Percentiles rank a stretch among this genome's conserved stretches.
phyloP scores from a whole-genome alignment of 768 basidiomycete genomes.

The Phallus indusiatus region DNA sequence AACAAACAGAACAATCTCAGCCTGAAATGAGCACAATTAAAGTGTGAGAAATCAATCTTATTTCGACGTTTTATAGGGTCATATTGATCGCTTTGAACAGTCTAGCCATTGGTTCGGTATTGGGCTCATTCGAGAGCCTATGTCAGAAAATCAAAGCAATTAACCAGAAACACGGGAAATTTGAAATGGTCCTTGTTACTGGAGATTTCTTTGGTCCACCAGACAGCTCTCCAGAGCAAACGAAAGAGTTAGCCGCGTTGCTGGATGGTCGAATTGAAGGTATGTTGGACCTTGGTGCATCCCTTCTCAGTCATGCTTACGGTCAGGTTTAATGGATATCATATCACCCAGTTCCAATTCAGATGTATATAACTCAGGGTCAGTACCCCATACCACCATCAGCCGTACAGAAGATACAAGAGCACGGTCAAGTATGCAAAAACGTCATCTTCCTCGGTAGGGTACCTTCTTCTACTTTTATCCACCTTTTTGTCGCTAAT shows the following conservation, averaged over 20 bases:
- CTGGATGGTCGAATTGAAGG: constrained; percentile 63
- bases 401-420: constrained; percentile 66
- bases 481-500: constrained; percentile 5
- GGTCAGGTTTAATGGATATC: constrained; percentile 8
- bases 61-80: constrained; percentile 1
- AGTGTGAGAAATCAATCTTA: background rate
- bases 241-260: constrained; percentile 43
- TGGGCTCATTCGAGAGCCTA: constrained; percentile 63
- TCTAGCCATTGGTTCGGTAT: constrained; percentile 73
- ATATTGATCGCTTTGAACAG: constrained; percentile 20
- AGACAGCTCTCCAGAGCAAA: constrained; percentile 32
- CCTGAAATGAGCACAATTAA: constrained; percentile 4
- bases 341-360: constrained; percentile 60
- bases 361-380: constrained; percentile 92
- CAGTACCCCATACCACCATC: constrained; percentile 59
- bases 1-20: background rate
- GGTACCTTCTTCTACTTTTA: constrained; percentile 20
- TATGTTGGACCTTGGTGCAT: constrained; percentile 25
- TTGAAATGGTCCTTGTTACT: constrained; percentile 70
- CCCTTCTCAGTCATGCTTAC: background rate
- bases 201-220: constrained; percentile 81
- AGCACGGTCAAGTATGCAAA: constrained; percentile 69
- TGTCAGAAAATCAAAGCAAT: constrained; percentile 76
- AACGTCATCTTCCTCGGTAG: constrained; percentile 82
- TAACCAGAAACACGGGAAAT: constrained; percentile 88